phyloP scores from a whole-genome alignment of 768 basidiomycete species.

The Boletales sp. region DNA sequence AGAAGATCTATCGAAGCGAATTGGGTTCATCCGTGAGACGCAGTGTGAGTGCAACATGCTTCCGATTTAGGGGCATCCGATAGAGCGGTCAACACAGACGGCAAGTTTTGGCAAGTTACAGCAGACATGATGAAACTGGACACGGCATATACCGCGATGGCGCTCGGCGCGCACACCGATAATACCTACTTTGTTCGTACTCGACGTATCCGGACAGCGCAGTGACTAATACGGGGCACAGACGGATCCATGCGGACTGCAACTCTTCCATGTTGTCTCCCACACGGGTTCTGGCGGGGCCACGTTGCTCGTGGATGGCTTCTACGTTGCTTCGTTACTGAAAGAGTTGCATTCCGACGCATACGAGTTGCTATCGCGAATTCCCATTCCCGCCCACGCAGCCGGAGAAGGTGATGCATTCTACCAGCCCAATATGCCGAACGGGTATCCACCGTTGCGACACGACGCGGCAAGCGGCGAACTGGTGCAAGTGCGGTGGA shows the following conservation, averaged over 20 bases:
- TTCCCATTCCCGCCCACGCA: slow-evolving; percentile 80
- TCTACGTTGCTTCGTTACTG: slow-evolving; percentile 83
- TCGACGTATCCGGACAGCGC: background rate
- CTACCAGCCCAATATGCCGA: slow-evolving; percentile 54
- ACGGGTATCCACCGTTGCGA: slow-evolving; percentile 67
- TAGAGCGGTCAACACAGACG: slow-evolving; percentile 60
- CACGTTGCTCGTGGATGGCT: slow-evolving; percentile 93
- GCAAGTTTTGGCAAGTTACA: slow-evolving; percentile 97
- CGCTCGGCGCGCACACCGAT: slow-evolving; percentile 82
- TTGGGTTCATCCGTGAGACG: slow-evolving; percentile 88
- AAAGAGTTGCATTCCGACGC: slow-evolving; percentile 66
- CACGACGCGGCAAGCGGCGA: slow-evolving; percentile 60
- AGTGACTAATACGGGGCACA: slow-evolving; percentile 28
- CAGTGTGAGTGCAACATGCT: slow-evolving; percentile 41
- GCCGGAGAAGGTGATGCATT: slow-evolving; percentile 67
- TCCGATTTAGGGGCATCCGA: background rate
- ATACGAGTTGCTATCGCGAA: slow-evolving; percentile 63
- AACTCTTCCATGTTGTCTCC: slow-evolving; percentile 91
- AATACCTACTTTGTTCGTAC: slow-evolving; percentile 49
- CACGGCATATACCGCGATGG: slow-evolving; percentile 88
- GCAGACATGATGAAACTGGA: slow-evolving; percentile 88
- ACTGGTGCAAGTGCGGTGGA: slow-evolving; percentile 83
- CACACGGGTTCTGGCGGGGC: slow-evolving; percentile 81
- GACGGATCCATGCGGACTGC: slow-evolving; percentile 95
- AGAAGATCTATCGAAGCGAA: slow-evolving; percentile 68